Evolutionary conservation across 2,329 filamentous ascomycete genomes (phyloP), one percentile per base, ranked within the genome.

Genomic region (Dactylellina haptotyla): DNA sequence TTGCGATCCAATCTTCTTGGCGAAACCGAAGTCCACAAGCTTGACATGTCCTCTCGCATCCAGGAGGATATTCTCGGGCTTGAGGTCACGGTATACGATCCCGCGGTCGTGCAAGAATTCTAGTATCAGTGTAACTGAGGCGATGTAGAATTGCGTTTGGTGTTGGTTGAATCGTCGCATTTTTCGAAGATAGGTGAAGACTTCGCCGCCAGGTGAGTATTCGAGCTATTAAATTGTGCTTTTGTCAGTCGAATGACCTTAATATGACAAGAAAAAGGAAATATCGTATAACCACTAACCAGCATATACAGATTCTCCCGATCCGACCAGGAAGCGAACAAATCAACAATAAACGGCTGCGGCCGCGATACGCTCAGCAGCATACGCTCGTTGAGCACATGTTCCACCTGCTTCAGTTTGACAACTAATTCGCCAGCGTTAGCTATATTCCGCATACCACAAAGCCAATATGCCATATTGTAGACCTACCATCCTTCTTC

Each of bases 21-120:
- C 91, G 79, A 94, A 94, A 9, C 91, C 91, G 82, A 94, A 94
- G 80, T 94, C 91, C 3, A 94, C 91, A 53, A 94, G 84, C 51
- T 75, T 75, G 77, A 94, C 87, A 81, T 94, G 91, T 1, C 91
- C 91, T 30, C 92, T 86, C 50, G 85, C 87, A 79, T 94, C 91
- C 25, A 94, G 85, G 58, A 94, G 83, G 37, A 94, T 86, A 80
- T 95, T 94, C 81, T 94, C 91, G 0, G 91, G 91, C 80, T 94
- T 94, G 77, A 94, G 82, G 78, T 94, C 91, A 57, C 91, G 87
- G 80, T 93, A 94, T 50, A 91, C 91, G 30, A 95, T 86, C 46
- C 87, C 89, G 45, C 88, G 83, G 80, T 94, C 91, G 81, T 94
- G 91, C 73, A 94, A 83, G 79, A 89, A 93, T 80, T 93, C 90